These are phyloP conservation scores for Cyberlindnera misumaiensis DNA, from an alignment of 805 yeast species.

Conservation along the genomic window DNA sequence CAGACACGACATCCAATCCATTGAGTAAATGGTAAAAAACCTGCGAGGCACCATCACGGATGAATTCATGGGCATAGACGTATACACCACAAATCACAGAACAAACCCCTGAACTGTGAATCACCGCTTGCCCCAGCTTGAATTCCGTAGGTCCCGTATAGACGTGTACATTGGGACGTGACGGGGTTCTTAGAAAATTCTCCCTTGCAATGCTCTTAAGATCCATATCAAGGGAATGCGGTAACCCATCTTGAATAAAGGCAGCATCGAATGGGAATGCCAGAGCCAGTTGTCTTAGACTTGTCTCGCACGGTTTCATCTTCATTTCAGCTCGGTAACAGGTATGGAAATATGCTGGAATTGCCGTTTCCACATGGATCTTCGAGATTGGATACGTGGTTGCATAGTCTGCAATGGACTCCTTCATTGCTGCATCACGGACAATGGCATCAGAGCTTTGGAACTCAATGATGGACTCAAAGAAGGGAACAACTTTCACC, in stretches of 20 bases:
- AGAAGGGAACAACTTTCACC: conserved; percentile 1
- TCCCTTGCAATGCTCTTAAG: conserved; percentile 5
- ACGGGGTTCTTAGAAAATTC: background rate
- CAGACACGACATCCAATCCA: conserved; percentile 7
- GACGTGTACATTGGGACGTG: background rate
- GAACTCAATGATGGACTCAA: conserved; percentile 2
- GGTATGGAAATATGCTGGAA: conserved; percentile 1
- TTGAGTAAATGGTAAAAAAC: conserved; percentile 6
- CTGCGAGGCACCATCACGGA: background rate
- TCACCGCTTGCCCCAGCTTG: conserved; percentile 8
- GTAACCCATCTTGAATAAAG: conserved; percentile 7
- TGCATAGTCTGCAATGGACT: conserved; percentile 3
- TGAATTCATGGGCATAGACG: background rate
- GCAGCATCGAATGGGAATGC: conserved; percentile 9
- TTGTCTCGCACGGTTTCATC: background rate
- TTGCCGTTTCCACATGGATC: conserved; percentile 9
- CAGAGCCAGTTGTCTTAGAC: conserved; percentile 1
- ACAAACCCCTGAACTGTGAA: conserved; percentile 6
- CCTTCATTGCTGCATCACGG: conserved; percentile 4
- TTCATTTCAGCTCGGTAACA: background rate
- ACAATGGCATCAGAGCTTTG: conserved; percentile 5
- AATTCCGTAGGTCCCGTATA: background rate
- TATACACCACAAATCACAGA: conserved; percentile 5
- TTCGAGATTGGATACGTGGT: conserved; percentile 7
- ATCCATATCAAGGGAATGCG: background rate